These are phyloP conservation scores for Talaromyces wortmannii DNA, from an alignment of 495 filamentous ascomycete species.

Conservation along the genomic window DNA sequence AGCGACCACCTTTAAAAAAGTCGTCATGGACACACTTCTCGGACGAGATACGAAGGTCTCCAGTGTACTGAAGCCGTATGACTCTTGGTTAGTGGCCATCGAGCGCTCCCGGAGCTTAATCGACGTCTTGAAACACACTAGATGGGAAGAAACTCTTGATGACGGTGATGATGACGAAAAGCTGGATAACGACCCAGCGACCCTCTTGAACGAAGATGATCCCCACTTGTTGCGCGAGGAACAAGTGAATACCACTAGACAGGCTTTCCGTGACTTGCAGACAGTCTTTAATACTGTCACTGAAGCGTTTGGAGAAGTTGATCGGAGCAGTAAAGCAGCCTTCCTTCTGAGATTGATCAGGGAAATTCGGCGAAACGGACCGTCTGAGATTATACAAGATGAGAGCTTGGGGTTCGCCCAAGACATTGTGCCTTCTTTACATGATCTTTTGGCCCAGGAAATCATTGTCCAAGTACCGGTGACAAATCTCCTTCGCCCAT, in stretches of 20 bases:
- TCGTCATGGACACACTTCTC: conserved; percentile 44
- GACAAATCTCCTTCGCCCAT: not conserved
- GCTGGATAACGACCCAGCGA: conserved; percentile 53
- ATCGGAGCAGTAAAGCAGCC: conserved; percentile 49
- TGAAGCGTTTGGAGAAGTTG: conserved; percentile 27
- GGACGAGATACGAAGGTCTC: conserved; percentile 62
- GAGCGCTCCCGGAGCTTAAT: conserved; percentile 53
- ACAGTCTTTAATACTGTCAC: conserved; percentile 42
- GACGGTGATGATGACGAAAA: conserved; percentile 66
- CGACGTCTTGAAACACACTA: conserved; percentile 55
- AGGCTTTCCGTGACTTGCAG: conserved; percentile 55
- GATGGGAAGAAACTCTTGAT: conserved; percentile 74
- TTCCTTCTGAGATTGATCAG: conserved; percentile 74
- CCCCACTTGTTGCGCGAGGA: conserved; percentile 55
- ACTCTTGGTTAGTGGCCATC: conserved; percentile 60
- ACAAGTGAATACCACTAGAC: conserved; percentile 47
- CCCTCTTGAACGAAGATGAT: conserved; percentile 65
- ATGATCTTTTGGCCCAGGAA: conserved; percentile 42
- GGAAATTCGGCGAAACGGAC: conserved; percentile 62
- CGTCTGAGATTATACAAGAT: conserved; percentile 30
- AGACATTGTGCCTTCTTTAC: conserved; percentile 47
- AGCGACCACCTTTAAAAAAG: conserved; percentile 45
- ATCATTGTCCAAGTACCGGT: conserved; percentile 13
- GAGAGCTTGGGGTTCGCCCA: conserved; percentile 30
- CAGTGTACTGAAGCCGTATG: conserved; percentile 51